A percentile compares a stretch with the other conserved stretches of the same genome.
phyloP scores from a whole-genome alignment of 1,284 basidiomycete species.

The Ustilago lituana region DNA sequence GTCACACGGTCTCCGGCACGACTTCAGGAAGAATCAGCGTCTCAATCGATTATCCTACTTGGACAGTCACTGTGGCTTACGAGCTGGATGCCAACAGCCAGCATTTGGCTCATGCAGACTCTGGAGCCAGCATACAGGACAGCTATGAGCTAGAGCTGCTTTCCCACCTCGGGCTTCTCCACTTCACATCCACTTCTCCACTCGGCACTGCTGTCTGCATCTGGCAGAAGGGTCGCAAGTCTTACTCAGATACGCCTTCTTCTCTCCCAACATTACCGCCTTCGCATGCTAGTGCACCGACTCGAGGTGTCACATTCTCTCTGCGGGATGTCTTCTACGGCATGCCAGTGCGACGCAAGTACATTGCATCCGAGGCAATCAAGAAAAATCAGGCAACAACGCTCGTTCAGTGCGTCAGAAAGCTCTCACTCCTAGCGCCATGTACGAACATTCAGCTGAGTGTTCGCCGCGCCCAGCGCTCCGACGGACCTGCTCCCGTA shows the following conservation, averaged over 20 bases:
- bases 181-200: conserved; percentile 2
- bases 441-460: conserved; percentile 5
- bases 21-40: conserved; percentile 1
- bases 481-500: background rate
- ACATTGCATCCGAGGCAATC: conserved; percentile 10
- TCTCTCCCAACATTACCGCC: background rate
- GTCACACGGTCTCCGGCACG: background rate
- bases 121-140: background rate
- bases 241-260: background rate
- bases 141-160: conserved; percentile 4
- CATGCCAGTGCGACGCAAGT: conserved; percentile 25
- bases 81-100: conserved; percentile 8
- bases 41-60: conserved; percentile 22
- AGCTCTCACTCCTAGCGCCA: conserved; percentile 19
- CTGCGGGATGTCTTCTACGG: conserved; percentile 20
- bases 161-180: conserved; percentile 22
- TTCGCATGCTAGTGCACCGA: background rate
- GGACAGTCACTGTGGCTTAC: conserved; percentile 15
- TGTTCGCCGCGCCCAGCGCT: conserved; percentile 4
- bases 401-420: conserved; percentile 10
- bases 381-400: conserved; percentile 3
- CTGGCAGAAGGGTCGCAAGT: conserved; percentile 13
- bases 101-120: background rate
- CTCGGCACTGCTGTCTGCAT: background rate
- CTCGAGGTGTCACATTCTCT: conserved; percentile 5